These are phyloP conservation scores for Carallia brachiata DNA, from an alignment of 345 rosid genomes.

Conservation along the genomic window DNA sequence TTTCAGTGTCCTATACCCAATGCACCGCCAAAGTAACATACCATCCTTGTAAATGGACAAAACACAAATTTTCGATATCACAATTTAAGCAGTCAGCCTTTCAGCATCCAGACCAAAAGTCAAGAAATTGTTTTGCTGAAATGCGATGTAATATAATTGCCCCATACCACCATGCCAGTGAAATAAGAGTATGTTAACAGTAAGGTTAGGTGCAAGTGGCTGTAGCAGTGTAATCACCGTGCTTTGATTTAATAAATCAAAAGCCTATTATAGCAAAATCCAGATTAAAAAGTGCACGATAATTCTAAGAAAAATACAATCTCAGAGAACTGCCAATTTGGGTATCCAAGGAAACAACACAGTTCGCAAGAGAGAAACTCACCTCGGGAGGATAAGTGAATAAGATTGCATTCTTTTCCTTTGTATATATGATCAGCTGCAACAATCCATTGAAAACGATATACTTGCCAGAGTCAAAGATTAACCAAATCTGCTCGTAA, in stretches of 20 bases:
- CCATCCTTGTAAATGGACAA: background rate
- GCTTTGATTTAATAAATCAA: too few species aligned
- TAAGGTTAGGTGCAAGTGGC: too few species aligned
- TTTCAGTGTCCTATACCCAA: background rate
- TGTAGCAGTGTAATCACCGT: too few species aligned
- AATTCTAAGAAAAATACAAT: too few species aligned
- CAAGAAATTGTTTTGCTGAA: background rate
- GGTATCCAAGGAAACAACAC: background rate
- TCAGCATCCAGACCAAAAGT: background rate
- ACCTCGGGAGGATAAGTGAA: constrained; percentile 95
- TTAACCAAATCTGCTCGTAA: constrained; percentile 15
- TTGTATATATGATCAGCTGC: constrained; percentile 80
- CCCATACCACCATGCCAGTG: too few species aligned
- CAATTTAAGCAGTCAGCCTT: background rate
- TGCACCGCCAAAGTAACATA: background rate
- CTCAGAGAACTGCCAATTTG: too few species aligned
- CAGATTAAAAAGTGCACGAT: too few species aligned
- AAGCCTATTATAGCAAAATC: too few species aligned
- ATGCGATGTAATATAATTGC: too few species aligned
- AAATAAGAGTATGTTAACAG: too few species aligned
- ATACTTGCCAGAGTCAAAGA: constrained; percentile 89
- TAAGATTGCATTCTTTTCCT: constrained; percentile 90
- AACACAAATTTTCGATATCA: background rate
- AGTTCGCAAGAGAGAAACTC: constrained; percentile 21
- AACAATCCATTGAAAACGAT: constrained; percentile 70